These are phyloP conservation scores for Colletotrichum ledebouriae DNA, from an alignment of 2,329 filamentous ascomycete species.

Conservation along the genomic window DNA sequence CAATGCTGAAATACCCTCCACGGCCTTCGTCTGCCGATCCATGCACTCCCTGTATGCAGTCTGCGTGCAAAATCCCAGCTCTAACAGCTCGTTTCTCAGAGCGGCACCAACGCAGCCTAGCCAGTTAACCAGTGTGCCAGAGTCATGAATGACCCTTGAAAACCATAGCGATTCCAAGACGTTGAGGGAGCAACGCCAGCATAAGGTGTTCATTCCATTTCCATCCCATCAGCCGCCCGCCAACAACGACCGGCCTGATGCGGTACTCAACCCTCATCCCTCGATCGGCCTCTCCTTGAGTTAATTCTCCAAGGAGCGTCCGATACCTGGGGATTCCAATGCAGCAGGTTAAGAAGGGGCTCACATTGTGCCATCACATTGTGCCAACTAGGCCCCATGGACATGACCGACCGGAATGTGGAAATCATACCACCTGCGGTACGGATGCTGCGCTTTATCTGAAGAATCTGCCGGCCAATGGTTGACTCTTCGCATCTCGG, in stretches of 20 bases:
- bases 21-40: constrained; percentile 28
- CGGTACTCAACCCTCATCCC: constrained; percentile 14
- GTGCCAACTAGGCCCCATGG: constrained; percentile 7
- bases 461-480: constrained; percentile 14
- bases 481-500: constrained; percentile 24
- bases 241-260: constrained; percentile 19
- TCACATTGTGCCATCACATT: neutral
- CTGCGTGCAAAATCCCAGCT: constrained; percentile 21
- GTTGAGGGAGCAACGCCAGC: constrained; percentile 35
- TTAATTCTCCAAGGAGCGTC: neutral
- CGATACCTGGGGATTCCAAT: constrained; percentile 6
- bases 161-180: constrained; percentile 25
- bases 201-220: constrained; percentile 39
- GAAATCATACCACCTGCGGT: constrained; percentile 23
- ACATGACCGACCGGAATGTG: constrained; percentile 34
- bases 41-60: constrained; percentile 35
- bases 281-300: constrained; percentile 13
- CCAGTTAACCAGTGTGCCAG: neutral
- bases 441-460: constrained; percentile 2
- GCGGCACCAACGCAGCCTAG: constrained; percentile 16
- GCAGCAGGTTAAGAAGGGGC: neutral
- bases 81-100: constrained; percentile 20
- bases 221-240: constrained; percentile 31
- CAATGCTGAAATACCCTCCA: constrained; percentile 16
- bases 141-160: constrained; percentile 37